These are phyloP conservation scores for Fusarium longipes DNA, from an alignment of 2,329 filamentous ascomycete genomes.

Conservation along the genomic window DNA sequence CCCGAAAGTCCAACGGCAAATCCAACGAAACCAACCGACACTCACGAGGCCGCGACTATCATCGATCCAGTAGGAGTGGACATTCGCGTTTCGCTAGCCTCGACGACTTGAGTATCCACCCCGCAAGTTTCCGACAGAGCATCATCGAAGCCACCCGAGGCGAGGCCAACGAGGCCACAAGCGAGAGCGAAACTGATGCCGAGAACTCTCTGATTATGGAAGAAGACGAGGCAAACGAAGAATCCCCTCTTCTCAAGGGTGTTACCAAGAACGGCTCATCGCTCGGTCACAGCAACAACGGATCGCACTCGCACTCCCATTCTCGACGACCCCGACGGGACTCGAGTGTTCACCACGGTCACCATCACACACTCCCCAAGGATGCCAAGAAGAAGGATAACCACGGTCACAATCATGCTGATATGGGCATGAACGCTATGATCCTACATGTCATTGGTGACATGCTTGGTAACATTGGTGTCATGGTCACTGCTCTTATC, in stretches of 20 bases:
- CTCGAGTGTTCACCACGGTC: slow-evolving; percentile 72
- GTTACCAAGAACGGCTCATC: slow-evolving; percentile 49
- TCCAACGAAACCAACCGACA: slow-evolving; percentile 52
- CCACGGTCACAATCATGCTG: slow-evolving; percentile 82
- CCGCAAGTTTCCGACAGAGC: slow-evolving; percentile 88
- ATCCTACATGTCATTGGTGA: slow-evolving; percentile 82
- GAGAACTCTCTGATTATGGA: slow-evolving; percentile 57
- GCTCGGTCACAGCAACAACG: slow-evolving; percentile 37
- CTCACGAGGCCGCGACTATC: slow-evolving; percentile 57
- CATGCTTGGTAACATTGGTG: slow-evolving; percentile 86
- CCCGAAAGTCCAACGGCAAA: slow-evolving; percentile 47
- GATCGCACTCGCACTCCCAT: slow-evolving; percentile 37
- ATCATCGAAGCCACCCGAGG: slow-evolving; percentile 86
- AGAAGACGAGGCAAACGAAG: slow-evolving; percentile 57
- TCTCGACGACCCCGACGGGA: slow-evolving; percentile 54
- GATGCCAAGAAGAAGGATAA: slow-evolving; percentile 69
- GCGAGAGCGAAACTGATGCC: slow-evolving; percentile 66
- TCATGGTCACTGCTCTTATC: slow-evolving; percentile 83
- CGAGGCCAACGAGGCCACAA: slow-evolving; percentile 59
- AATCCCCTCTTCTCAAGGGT: slow-evolving; percentile 61
- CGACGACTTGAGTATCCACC: slow-evolving; percentile 84
- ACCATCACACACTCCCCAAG: slow-evolving; percentile 84
- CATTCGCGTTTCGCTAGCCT: slow-evolving; percentile 72
- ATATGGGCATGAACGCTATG: slow-evolving; percentile 95
- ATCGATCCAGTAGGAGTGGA: slow-evolving; percentile 61